Conservation (phyloP, 192 early-diverging fungal species). For the Chytriomyces sp. region DNA sequence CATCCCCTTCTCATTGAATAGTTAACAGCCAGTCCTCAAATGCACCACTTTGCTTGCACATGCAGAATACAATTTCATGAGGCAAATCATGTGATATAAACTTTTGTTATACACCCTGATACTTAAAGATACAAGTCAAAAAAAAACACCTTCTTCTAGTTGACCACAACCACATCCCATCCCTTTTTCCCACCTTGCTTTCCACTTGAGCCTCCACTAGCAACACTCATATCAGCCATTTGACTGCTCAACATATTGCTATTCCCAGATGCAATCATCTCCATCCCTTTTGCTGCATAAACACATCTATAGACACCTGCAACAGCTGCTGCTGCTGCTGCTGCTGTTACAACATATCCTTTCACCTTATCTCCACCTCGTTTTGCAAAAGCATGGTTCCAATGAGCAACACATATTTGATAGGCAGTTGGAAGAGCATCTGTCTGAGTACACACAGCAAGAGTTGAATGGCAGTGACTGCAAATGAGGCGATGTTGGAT, state of each 20-base stretch:
- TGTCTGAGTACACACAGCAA: conserved; percentile 8
- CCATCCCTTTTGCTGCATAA: neutral
- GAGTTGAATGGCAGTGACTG: conserved; percentile 1
- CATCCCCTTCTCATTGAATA: too few relatives aligned
- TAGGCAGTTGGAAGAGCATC: neutral
- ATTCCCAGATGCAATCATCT: neutral
- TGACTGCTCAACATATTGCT: too few relatives aligned
- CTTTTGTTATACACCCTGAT: too few relatives aligned
- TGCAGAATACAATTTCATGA: too few relatives aligned
- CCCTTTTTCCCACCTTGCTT: neutral
- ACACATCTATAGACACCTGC: conserved; percentile 6
- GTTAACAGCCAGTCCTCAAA: too few relatives aligned
- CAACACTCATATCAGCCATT: neutral
- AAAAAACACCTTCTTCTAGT: neutral
- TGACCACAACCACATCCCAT: conserved; percentile 16
- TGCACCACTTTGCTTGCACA: too few relatives aligned
- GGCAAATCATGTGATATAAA: too few relatives aligned
- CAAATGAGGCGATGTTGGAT: conserved; percentile 19
- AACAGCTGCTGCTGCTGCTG: neutral
- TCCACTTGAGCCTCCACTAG: neutral
- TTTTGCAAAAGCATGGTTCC: conserved; percentile 15
- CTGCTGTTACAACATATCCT: neutral
- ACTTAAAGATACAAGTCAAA: too few relatives aligned
- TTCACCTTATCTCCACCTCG: neutral
- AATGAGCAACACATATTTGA: neutral